Percentiles rank a stretch among this genome's conserved stretches.
Conservation (phyloP, 1,284 basidiomycete genomes). For the Malassezia globosa region DNA sequence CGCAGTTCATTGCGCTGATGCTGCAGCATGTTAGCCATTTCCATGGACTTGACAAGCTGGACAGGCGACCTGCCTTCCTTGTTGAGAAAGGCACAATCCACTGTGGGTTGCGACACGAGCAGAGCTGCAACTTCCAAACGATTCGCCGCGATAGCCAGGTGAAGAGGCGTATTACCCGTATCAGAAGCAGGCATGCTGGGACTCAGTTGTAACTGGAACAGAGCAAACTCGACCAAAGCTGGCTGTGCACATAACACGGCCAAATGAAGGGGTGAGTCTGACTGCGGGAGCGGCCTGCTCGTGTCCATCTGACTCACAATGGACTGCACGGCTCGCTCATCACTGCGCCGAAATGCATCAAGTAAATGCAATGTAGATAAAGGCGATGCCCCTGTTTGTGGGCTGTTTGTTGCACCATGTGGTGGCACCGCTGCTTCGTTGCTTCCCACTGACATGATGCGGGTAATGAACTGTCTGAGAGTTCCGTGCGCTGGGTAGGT, state of each 20-base stretch:
- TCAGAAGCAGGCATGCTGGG: slow-evolving; percentile 38
- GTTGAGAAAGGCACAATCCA: slow-evolving; percentile 72
- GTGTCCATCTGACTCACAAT: slow-evolving; percentile 36
- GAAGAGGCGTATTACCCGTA: slow-evolving; percentile 64
- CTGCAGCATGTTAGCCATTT: slow-evolving; percentile 62
- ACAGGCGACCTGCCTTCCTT: slow-evolving; percentile 59
- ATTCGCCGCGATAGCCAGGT: slow-evolving; percentile 71
- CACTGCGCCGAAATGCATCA: slow-evolving; percentile 55
- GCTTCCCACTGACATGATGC: too few relatives aligned
- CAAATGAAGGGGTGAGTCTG: slow-evolving; percentile 59
- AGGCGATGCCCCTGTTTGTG: not conserved
- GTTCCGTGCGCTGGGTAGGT: too few relatives aligned
- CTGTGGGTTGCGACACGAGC: slow-evolving; percentile 53
- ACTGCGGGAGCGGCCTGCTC: slow-evolving; percentile 17
- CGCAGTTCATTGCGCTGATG: slow-evolving; percentile 72
- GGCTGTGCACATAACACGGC: slow-evolving; percentile 68
- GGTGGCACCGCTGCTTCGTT: not conserved
- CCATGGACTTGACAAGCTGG: slow-evolving; percentile 59
- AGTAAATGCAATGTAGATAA: slow-evolving; percentile 64
- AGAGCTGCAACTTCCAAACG: slow-evolving; percentile 59
- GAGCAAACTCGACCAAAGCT: slow-evolving; percentile 54
- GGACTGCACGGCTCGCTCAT: slow-evolving; percentile 24
- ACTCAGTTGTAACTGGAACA: slow-evolving; percentile 58
- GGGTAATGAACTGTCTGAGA: too few relatives aligned
- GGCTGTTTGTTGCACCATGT: not conserved